Evolutionary conservation across 1,284 basidiomycete genomes (phyloP), one percentile per base, ranked within the genome.

Genomic region (Apiotrichum gamsii): DNA sequence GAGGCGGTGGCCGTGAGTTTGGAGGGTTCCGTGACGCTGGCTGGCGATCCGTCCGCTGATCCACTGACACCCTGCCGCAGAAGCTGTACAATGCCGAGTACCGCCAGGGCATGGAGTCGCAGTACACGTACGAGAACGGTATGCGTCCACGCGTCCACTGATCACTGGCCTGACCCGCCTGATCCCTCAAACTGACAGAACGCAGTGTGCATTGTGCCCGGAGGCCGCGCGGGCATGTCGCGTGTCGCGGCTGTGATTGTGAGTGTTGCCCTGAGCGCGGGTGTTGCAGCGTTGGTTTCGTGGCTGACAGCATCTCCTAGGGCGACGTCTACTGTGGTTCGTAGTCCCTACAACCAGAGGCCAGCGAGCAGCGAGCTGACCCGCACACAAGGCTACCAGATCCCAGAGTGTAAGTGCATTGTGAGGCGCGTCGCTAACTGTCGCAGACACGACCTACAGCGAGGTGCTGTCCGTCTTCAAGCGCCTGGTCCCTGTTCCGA

Each of bases 121-220:
- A 91, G 60, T 95, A 95, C 69, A 91, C 88, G 1, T 83, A 79
- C 57, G 88, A 90, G 72, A 95, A 95, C 64, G 74, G n/a, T n/a
- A n/a, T n/a, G n/a, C n/a, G n/a, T n/a, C n/a, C n/a, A n/a, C n/a
- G n/a, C n/a, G n/a, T n/a, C n/a, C n/a, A n/a, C n/a, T n/a, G n/a
- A n/a, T n/a, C n/a, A n/a, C n/a, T n/a, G n/a, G n/a, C n/a, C n/a
- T n/a, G n/a, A n/a, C n/a, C n/a, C n/a, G n/a, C n/a, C n/a, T n/a
- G n/a, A n/a, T n/a, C n/a, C n/a, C n/a, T n/a, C n/a, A n/a, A n/a
- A n/a, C n/a, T n/a, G n/a, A n/a, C n/a, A n/a, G n/a, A n/a, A n/a
- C n/a, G n/a, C n/a, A n/a, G n/a, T 77, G 8, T 72, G 69, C 48
- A 72, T 73, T 43, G 69, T 70, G 6, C 90, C 90, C 21, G 90